phyloP scores from a whole-genome alignment of 2,329 filamentous ascomycete species.

The Dothideomycetes sp. region DNA sequence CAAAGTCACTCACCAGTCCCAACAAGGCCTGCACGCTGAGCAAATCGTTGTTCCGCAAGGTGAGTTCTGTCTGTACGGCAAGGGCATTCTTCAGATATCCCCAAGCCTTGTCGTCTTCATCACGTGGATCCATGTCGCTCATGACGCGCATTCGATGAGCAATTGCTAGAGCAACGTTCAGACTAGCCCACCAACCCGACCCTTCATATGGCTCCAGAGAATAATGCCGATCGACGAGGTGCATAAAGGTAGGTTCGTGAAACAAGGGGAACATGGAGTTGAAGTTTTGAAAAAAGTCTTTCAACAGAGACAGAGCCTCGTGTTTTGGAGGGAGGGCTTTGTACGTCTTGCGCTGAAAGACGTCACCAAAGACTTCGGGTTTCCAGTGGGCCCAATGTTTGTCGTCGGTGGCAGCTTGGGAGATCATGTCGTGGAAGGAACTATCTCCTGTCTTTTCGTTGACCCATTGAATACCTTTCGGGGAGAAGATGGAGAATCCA shows the following conservation, averaged over 20 bases:
- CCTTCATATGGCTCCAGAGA: slow-evolving; percentile 86
- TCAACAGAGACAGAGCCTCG: slow-evolving; percentile 79
- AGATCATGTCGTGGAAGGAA: slow-evolving; percentile 92
- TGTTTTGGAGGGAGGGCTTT: slow-evolving; percentile 71
- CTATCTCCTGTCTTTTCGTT: slow-evolving; percentile 95
- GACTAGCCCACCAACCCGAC: slow-evolving; percentile 95
- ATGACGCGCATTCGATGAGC: slow-evolving; percentile 86
- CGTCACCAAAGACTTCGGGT: slow-evolving; percentile 88
- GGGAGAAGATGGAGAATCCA: slow-evolving; percentile 96
- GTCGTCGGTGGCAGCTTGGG: slow-evolving; percentile 73
- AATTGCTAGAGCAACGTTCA: slow-evolving; percentile 90
- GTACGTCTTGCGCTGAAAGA: slow-evolving; percentile 79
- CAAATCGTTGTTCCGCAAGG: slow-evolving; percentile 91
- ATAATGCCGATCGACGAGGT: slow-evolving; percentile 88
- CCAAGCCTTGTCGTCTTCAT: slow-evolving; percentile 93
- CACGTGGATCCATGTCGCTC: slow-evolving; percentile 82
- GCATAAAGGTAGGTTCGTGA: slow-evolving; percentile 97
- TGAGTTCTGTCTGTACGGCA: slow-evolving; percentile 82
- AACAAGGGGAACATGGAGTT: slow-evolving; percentile 98
- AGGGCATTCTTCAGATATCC: slow-evolving; percentile 93
- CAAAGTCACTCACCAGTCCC: slow-evolving; percentile 54
- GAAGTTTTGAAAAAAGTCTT: slow-evolving; percentile 96
- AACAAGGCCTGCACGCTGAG: slow-evolving; percentile 88
- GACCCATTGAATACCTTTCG: slow-evolving; percentile 96
- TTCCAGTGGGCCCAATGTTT: slow-evolving; percentile 98